A percentile compares a stretch with the other conserved stretches of the same genome.
These are phyloP conservation scores for Avena eriantha DNA, from an alignment of 176 grass and related monocot genomes.

Conservation along the genomic window DNA sequence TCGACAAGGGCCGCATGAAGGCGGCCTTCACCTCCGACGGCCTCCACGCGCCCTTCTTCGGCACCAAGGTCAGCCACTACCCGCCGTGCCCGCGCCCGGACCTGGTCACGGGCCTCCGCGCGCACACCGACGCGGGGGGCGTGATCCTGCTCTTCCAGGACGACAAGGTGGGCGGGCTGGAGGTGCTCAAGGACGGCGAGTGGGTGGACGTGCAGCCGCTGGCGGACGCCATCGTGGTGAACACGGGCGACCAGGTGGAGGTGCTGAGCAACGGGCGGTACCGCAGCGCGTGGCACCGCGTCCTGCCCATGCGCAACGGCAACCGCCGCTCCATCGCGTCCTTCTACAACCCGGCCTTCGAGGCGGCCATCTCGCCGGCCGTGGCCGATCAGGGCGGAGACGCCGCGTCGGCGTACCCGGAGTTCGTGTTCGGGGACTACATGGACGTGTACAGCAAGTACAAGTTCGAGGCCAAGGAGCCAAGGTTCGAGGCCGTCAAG, in stretches of 20 bases:
- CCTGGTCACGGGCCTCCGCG: slow-evolving; percentile 61
- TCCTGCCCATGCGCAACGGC: slow-evolving; percentile 59
- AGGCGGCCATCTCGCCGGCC: slow-evolving; percentile 52
- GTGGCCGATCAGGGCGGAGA: not conserved
- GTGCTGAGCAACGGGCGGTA: slow-evolving; percentile 66
- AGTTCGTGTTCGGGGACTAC: slow-evolving; percentile 61
- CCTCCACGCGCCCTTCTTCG: slow-evolving; percentile 44
- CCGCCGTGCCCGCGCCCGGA: slow-evolving; percentile 70
- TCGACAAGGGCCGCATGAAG: slow-evolving; percentile 46
- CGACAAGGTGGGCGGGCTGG: slow-evolving; percentile 55
- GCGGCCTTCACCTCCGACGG: slow-evolving; percentile 50
- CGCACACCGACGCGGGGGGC: slow-evolving; percentile 75
- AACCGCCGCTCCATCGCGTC: slow-evolving; percentile 72
- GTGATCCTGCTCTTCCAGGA: slow-evolving; percentile 82
- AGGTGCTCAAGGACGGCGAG: slow-evolving; percentile 66
- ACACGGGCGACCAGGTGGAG: slow-evolving; percentile 81
- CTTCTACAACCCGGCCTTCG: slow-evolving; percentile 63
- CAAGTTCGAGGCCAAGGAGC: slow-evolving; percentile 64
- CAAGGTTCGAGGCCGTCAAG: slow-evolving; percentile 58
- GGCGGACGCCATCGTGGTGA: slow-evolving; percentile 61
- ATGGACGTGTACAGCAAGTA: slow-evolving; percentile 65
- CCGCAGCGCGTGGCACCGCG: slow-evolving; percentile 76
- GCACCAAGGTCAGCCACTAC: slow-evolving; percentile 86
- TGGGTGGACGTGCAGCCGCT: slow-evolving; percentile 76
- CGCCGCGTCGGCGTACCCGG: slow-evolving; percentile 38